Evolutionary conservation across 2,329 filamentous ascomycete species (phyloP), one percentile per base, ranked within the genome.

Genomic region (Orbilia quercus): DNA sequence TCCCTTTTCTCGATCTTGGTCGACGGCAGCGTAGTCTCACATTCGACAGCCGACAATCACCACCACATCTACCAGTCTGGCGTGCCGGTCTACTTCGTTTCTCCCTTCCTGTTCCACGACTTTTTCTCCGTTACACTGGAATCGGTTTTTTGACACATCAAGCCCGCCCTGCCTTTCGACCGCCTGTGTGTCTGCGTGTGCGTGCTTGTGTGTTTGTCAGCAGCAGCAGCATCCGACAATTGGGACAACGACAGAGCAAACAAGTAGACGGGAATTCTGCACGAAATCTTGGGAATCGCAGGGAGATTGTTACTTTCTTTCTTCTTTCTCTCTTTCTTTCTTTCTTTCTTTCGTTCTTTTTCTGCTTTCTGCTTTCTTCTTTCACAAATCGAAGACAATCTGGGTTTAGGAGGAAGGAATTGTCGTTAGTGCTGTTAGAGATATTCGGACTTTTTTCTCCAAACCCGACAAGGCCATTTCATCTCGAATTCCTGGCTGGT

Each of bases 121-220:
- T 25, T n/a, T n/a, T n/a, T 65, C 54, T 38, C 38, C 36, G 67
- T 72, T 72, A 65, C 67, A 72, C 67, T 42, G 59, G 59, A 59
- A 42, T 54, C 51, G 58, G 9, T 47, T 63, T 63, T 63, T 58
- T 64, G 66, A 72, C 66, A 72, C 66, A 51, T 72, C 58, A 58
- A 72, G 58, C 53, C 67, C 59, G 53, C 67, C 38, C 20, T 47
- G 55, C 45, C 31, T 5, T 50, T 63, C 59, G 44, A 64, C n/a
- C n/a, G n/a, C n/a, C n/a, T n/a, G n/a, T n/a, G n/a, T 31, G 28
- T 31, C 5, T 31, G 28, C 4, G 28, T 31, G 4, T 5, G 28
- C 9, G 28, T 31, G 28, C 9, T 4, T 4, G 28, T 31, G 28
- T 31, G 28, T 59, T 16, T 47, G 53, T 45, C 31, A 16, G 31